phyloP scores from a whole-genome alignment of 176 grass and related monocot genomes.

The Aechmea fasciata region DNA sequence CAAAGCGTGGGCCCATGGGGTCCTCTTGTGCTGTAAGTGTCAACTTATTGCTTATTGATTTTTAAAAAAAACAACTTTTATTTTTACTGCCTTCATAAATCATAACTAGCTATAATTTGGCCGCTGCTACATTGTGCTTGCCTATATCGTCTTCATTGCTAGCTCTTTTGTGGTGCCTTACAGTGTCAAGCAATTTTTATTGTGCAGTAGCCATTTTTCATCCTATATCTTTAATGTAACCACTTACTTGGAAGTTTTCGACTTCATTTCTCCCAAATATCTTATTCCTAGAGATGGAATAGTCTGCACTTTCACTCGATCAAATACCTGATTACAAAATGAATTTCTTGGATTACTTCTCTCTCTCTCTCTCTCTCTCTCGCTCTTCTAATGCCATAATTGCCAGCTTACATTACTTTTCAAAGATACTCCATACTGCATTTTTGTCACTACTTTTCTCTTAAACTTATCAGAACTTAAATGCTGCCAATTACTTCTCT shows the following conservation, averaged over 20 bases:
- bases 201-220: too few species aligned
- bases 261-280: too few species aligned
- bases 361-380: neutral
- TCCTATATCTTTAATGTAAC: too few species aligned
- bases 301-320: too few species aligned
- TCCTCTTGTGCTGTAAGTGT: conserved; percentile 92
- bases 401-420: neutral
- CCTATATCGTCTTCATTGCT: too few species aligned
- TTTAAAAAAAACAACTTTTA: neutral
- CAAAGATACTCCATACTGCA: neutral
- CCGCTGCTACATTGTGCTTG: too few species aligned
- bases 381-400: neutral
- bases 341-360: neutral
- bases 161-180: too few species aligned
- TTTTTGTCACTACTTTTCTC: neutral
- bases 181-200: too few species aligned
- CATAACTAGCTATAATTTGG: conserved; percentile 2
- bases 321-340: too few species aligned
- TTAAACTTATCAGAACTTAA: neutral
- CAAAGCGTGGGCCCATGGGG: conserved; percentile 93
- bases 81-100: neutral
- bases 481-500: neutral
- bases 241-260: too few species aligned
- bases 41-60: neutral
- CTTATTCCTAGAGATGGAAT: too few species aligned